Evolutionary conservation across 2,329 filamentous ascomycete species (phyloP).

Genomic region (Lasiodiplodia gonubiensis): DNA sequence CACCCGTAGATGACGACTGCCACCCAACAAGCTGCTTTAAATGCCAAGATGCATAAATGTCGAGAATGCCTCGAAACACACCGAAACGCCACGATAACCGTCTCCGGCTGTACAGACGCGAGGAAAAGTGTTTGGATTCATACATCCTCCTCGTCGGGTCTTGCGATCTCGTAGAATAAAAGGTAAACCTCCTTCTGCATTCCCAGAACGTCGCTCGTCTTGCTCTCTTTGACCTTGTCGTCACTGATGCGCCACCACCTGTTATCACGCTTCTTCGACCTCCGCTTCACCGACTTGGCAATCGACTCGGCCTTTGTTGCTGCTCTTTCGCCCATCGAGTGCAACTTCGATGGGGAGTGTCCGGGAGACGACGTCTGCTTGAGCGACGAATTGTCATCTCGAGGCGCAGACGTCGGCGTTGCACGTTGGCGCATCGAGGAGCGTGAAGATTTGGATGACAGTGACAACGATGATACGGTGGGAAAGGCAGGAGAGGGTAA

Average conservation of each 20-base stretch:
- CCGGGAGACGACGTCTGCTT: neutral
- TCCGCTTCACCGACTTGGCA: conserved; percentile 56
- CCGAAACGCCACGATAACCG: neutral
- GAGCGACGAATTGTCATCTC: conserved; percentile 31
- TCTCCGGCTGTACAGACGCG: neutral
- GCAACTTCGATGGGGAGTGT: conserved; percentile 13
- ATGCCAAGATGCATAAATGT: neutral
- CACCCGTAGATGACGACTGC: neutral
- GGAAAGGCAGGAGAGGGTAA: conserved; percentile 20
- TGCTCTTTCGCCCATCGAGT: conserved; percentile 24
- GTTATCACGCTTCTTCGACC: conserved; percentile 66
- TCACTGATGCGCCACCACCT: conserved; percentile 99
- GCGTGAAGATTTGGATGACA: conserved; percentile 21
- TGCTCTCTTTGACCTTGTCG: conserved; percentile 93
- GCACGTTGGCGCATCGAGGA: conserved; percentile 24
- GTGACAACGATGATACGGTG: conserved; percentile 7
- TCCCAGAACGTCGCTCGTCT: conserved; percentile 84
- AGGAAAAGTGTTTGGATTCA: neutral
- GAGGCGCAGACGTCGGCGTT: conserved; percentile 10
- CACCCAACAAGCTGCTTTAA: neutral
- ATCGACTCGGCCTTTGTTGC: conserved; percentile 48
- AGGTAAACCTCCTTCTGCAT: conserved; percentile 98
- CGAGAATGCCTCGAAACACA: neutral
- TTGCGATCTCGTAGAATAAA: conserved; percentile 89
- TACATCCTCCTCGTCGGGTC: conserved; percentile 18